Percentiles rank a stretch among this genome's conserved stretches.
Evolutionary conservation across 345 rosid genomes (phyloP).

Genomic region (Eucalyptus pumila): DNA sequence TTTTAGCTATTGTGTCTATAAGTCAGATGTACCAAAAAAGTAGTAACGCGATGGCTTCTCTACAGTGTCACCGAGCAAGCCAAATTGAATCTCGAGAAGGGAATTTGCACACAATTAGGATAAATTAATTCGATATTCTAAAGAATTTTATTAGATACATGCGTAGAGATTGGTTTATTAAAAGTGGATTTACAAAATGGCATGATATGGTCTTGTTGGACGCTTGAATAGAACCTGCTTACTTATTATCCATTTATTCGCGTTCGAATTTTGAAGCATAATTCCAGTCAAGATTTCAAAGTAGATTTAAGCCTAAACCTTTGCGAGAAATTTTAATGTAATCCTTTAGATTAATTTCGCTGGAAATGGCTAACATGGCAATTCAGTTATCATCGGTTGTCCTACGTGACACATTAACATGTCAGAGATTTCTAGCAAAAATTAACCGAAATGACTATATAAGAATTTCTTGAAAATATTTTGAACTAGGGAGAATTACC

Average conservation of each 20-base stretch:
- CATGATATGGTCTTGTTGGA: not conserved
- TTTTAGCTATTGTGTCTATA: not conserved
- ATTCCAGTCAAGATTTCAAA: not conserved
- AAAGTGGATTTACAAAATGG: not conserved
- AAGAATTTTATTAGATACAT: not conserved
- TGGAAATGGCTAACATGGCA: too few relatives aligned
- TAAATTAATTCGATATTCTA: not conserved
- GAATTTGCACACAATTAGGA: not conserved
- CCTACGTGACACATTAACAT: too few relatives aligned
- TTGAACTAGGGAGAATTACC: too few relatives aligned
- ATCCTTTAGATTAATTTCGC: too few relatives aligned
- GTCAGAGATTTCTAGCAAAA: too few relatives aligned
- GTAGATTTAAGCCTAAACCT: not conserved
- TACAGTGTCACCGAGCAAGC: not conserved
- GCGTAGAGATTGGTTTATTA: not conserved
- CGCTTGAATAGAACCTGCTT: not conserved
- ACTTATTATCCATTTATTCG: not conserved
- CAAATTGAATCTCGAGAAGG: not conserved
- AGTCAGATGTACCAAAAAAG: not conserved
- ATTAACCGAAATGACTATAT: accelerated
- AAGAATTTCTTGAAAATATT: too few relatives aligned
- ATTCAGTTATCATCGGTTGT: accelerated
- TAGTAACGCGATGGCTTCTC: not conserved
- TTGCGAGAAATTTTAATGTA: too few relatives aligned
- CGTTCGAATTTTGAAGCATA: not conserved